Evolutionary conservation across 2,329 filamentous ascomycete genomes (phyloP).

Genomic region (Colletotrichum sp.): DNA sequence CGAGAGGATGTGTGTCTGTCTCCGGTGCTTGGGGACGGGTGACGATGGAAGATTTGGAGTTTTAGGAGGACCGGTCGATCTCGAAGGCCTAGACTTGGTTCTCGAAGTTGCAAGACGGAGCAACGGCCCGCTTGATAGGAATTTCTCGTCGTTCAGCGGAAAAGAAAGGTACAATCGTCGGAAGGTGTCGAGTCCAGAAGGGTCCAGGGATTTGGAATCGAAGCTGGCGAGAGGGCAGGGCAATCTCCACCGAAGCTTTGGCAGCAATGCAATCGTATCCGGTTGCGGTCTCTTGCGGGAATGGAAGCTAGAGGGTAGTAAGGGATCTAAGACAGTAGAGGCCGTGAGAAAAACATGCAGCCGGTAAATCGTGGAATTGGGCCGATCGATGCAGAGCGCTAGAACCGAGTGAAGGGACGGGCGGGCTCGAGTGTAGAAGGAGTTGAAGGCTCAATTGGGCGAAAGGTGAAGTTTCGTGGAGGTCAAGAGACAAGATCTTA

Average conservation of each 20-base stretch:
- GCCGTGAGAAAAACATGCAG: neutral
- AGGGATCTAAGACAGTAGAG: constrained; percentile 14
- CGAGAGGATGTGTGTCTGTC: neutral
- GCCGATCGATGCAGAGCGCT: neutral
- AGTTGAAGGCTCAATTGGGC: constrained; percentile 10
- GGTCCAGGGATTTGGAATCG: constrained; percentile 9
- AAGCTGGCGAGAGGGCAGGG: neutral
- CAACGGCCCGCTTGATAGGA: neutral
- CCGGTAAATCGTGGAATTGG: constrained; percentile 5
- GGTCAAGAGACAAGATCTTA: constrained; percentile 15
- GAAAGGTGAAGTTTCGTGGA: neutral
- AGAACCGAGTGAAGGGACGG: neutral
- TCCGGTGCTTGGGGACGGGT: neutral
- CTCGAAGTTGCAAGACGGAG: neutral
- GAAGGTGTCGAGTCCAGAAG: neutral
- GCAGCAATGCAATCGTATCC: constrained; percentile 18
- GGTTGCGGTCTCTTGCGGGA: constrained; percentile 16
- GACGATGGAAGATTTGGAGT: neutral
- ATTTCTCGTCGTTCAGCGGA: neutral
- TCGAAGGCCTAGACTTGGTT: neutral
- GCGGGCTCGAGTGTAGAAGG: neutral
- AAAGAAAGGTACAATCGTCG: neutral
- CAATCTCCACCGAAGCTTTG: constrained; percentile 18
- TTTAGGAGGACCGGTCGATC: neutral
- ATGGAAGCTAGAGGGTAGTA: constrained; percentile 7